phyloP scores from a whole-genome alignment of 2,329 filamentous ascomycete genomes.

The Calonectria fujianensis region DNA sequence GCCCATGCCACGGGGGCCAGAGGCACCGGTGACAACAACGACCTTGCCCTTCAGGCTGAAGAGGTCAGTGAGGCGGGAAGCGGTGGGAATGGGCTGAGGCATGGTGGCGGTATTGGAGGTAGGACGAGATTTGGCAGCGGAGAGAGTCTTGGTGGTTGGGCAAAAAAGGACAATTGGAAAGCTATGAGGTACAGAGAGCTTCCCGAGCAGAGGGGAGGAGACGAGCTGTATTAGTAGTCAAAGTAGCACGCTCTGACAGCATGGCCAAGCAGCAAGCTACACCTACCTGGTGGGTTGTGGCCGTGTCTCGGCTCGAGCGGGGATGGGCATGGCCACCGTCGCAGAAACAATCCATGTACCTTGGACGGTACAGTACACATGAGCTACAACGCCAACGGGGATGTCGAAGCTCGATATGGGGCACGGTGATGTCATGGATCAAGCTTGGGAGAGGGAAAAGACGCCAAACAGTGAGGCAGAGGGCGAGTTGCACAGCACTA shows the following conservation, averaged over 20 bases:
- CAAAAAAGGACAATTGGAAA: not conserved
- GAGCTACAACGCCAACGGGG: slow-evolving; percentile 4
- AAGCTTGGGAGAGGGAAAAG: slow-evolving; percentile 5
- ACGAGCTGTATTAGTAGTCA: slow-evolving; percentile 20
- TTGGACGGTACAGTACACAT: not conserved
- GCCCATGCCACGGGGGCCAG: slow-evolving; percentile 82
- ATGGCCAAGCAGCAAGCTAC: not conserved
- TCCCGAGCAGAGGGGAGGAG: not conserved
- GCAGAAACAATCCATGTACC: slow-evolving; percentile 26
- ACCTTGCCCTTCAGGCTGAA: slow-evolving; percentile 85
- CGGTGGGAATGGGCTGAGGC: slow-evolving; percentile 75
- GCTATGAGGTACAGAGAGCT: slow-evolving; percentile 5
- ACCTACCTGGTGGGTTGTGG: slow-evolving; percentile 11
- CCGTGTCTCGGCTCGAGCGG: slow-evolving; percentile 30
- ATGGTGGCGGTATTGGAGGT: slow-evolving; percentile 59
- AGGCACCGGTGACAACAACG: slow-evolving; percentile 82
- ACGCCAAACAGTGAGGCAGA: not conserved
- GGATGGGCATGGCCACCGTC: slow-evolving; percentile 9
- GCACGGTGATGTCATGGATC: slow-evolving; percentile 54
- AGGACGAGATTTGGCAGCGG: not conserved
- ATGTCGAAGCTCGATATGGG: slow-evolving; percentile 25
- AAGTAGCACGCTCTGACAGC: slow-evolving; percentile 13
- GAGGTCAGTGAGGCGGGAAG: slow-evolving; percentile 77
- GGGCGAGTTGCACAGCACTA: not conserved
- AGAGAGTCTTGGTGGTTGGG: not conserved